phyloP scores from a whole-genome alignment of 352 stramenopile genomes.

The Blastocystis sp. region DNA sequence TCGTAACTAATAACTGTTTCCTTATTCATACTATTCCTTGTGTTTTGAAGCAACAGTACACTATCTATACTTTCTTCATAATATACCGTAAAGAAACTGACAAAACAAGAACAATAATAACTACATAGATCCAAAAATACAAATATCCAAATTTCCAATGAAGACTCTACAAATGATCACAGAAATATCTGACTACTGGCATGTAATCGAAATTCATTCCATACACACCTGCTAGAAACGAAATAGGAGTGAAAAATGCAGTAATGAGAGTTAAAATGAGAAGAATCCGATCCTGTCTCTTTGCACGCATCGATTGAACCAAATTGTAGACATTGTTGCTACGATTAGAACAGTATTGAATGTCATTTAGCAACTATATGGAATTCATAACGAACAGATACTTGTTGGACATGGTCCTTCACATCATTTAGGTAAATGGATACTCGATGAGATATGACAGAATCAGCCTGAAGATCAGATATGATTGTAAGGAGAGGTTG shows the following conservation, averaged over 20 bases:
- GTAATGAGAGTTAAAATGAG: slow-evolving; percentile 57
- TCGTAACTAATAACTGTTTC: neutral
- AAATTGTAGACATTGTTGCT: slow-evolving; percentile 58
- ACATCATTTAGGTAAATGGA: slow-evolving; percentile 51
- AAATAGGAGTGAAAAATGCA: slow-evolving; percentile 59
- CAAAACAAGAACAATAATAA: slow-evolving; percentile 10
- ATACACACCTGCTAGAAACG: slow-evolving; percentile 59
- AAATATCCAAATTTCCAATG: slow-evolving; percentile 34
- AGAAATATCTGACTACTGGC: neutral
- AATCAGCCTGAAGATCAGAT: neutral
- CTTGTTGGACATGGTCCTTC: slow-evolving; percentile 50
- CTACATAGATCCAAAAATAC: slow-evolving; percentile 53
- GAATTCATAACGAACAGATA: neutral
- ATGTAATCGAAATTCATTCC: slow-evolving; percentile 63
- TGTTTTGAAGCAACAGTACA: slow-evolving; percentile 16
- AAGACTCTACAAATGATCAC: neutral
- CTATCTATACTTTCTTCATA: slow-evolving; percentile 21
- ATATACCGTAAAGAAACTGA: neutral
- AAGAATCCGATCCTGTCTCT: slow-evolving; percentile 51
- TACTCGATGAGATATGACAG: slow-evolving; percentile 15
- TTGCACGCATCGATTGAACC: slow-evolving; percentile 2
- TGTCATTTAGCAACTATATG: slow-evolving; percentile 25
- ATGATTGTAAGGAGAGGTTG: slow-evolving; percentile 1
- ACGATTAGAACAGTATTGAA: slow-evolving; percentile 55
- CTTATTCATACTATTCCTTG: neutral